phyloP scores from a whole-genome alignment of 805 yeast species.

The Zygosaccharomyces siamensis region DNA sequence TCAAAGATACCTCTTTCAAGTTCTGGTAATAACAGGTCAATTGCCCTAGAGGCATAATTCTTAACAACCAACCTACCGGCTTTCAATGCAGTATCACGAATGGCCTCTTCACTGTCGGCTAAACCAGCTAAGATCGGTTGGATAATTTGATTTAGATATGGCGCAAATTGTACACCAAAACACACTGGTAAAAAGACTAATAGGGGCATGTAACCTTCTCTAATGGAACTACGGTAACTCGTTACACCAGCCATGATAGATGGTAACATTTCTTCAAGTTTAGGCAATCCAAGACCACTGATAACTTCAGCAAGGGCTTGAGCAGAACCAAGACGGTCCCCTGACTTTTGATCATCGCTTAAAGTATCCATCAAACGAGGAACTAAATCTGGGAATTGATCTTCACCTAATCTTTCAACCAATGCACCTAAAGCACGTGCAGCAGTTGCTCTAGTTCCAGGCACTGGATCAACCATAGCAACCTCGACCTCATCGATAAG shows the following conservation, averaged over 20 bases:
- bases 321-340: slow-evolving; percentile 94
- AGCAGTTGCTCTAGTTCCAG: slow-evolving; percentile 94
- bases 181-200: slow-evolving; percentile 88
- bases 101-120: slow-evolving; percentile 83
- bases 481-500: slow-evolving; percentile 78
- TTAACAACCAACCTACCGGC: slow-evolving; percentile 89
- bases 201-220: slow-evolving; percentile 91
- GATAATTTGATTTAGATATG: slow-evolving; percentile 77
- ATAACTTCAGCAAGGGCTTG: slow-evolving; percentile 94
- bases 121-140: slow-evolving; percentile 90
- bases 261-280: slow-evolving; percentile 87
- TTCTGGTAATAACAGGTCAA: slow-evolving; percentile 90
- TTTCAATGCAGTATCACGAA: slow-evolving; percentile 83
- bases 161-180: slow-evolving; percentile 86
- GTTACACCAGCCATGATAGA: slow-evolving; percentile 66
- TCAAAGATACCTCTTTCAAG: slow-evolving; percentile 86
- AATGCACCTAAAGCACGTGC: slow-evolving; percentile 95
- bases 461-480: slow-evolving; percentile 98
- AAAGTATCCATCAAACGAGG: slow-evolving; percentile 72
- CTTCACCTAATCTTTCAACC: slow-evolving; percentile 95
- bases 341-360: slow-evolving; percentile 70
- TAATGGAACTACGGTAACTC: slow-evolving; percentile 60
- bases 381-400: slow-evolving; percentile 85
- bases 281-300: slow-evolving; percentile 82
- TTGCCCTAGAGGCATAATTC: slow-evolving; percentile 88